Percentiles rank a stretch among this genome's conserved stretches.
Evolutionary conservation across 176 grass and related monocot genomes (phyloP).

Genomic region (Zoysia japonica): DNA sequence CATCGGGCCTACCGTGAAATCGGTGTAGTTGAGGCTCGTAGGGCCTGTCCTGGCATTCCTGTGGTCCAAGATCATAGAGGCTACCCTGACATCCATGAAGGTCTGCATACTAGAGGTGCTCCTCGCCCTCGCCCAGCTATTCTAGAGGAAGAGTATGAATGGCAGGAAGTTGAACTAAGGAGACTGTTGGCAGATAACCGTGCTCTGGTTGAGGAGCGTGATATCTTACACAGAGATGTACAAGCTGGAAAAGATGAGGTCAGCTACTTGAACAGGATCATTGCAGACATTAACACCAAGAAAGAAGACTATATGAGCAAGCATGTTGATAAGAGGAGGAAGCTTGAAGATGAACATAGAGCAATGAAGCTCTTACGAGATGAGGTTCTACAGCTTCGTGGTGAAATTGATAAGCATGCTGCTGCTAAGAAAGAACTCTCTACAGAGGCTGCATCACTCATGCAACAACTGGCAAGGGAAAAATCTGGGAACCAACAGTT

Average conservation of each 20-base stretch:
- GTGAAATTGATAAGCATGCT: constrained; percentile 59
- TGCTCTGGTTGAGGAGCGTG: constrained; percentile 55
- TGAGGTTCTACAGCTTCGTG: constrained; percentile 56
- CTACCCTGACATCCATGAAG: constrained; percentile 46
- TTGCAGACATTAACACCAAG: constrained; percentile 51
- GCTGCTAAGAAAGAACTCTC: constrained; percentile 57
- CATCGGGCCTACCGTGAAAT: constrained; percentile 30
- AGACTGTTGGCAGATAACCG: constrained; percentile 61
- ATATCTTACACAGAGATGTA: constrained; percentile 48
- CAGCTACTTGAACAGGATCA: constrained; percentile 50
- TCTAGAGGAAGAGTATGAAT: constrained; percentile 56
- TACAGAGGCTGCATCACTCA: constrained; percentile 51
- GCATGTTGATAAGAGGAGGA: constrained; percentile 65
- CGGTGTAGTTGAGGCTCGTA: constrained; percentile 12
- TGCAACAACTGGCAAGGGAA: constrained; percentile 53
- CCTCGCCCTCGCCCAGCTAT: constrained; percentile 46
- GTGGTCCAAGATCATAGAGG: constrained; percentile 40
- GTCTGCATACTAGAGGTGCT: constrained; percentile 35
- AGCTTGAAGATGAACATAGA: constrained; percentile 73
- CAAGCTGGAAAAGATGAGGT: constrained; percentile 57
- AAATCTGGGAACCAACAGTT: constrained; percentile 58
- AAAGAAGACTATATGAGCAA: constrained; percentile 61
- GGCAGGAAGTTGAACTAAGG: constrained; percentile 46
- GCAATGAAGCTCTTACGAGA: constrained; percentile 53
- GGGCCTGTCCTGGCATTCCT: constrained; percentile 26